Evolutionary conservation across 179 eudicot species (phyloP), one percentile per base, ranked within the genome.

Genomic region (Heliamphora pulchella): DNA sequence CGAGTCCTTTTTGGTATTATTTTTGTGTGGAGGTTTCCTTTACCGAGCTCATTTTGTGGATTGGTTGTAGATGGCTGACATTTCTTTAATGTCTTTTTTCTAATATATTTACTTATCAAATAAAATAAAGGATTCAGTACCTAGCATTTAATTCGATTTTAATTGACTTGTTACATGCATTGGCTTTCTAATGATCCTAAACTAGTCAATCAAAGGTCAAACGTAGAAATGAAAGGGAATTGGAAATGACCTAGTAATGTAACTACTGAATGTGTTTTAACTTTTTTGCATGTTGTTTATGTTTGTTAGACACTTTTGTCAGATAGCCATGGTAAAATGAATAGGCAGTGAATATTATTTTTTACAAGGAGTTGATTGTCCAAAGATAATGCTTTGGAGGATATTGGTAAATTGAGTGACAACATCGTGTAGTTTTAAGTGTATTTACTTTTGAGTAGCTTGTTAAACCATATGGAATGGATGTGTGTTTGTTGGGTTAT

Each of bases 391-490:
- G 20, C 65, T 22, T 61, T 15, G 6, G n/a, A 61, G 3, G 10
- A 31, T 18, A 17, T 64, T 64, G 68, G 68, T 61, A 11, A 71
- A 48, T 18, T 71, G 75, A 71, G 17, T 71, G 55, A 71, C n/a
- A 39, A 71, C 39, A 48, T 71, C 2, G 22, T 71, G 57, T 41
- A 46, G 54, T 2, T 20, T 31, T 14, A 9, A 14, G 5, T 17
- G 15, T 14, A 15, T 13, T 69, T 14, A 53, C 51, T 20, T 69
- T 44, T 43, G 51, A 9, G 6, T 11, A 41, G 73, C 7, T 43
- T 44, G 50, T 5, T 39, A 70, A n/a, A 71, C 20, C 11, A 8
- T 3, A 7, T 64, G 43, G 18, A 8, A 31, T 64, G 68, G 39
- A 64, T 64, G 68, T 10, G 4, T n/a, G 22, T 18, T 18, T 61